Conservation (phyloP, 768 basidiomycete species). For the Kwoniella sp. region DNA sequence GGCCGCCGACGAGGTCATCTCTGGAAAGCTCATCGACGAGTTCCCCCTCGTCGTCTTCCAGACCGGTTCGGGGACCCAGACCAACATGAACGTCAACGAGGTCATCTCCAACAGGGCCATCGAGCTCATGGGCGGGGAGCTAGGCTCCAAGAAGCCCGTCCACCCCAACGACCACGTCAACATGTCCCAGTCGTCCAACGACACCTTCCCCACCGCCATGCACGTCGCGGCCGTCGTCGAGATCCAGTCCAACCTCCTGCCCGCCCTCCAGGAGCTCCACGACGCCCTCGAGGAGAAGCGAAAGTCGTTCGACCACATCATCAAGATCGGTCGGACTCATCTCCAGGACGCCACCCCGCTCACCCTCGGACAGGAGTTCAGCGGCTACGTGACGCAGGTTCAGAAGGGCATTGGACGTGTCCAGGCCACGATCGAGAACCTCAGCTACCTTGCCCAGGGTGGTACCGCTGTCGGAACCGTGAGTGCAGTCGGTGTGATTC, state of each 20-base stretch:
- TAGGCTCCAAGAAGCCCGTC: conserved; percentile 93
- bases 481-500: conserved; percentile 43
- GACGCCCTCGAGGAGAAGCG: conserved; percentile 79
- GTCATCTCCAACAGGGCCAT: conserved; percentile 98
- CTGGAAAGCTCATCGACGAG: conserved; percentile 86
- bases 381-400: conserved; percentile 93
- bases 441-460: conserved; percentile 89
- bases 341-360: conserved; percentile 94
- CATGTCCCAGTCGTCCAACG: conserved; percentile 97
- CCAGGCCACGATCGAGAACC: conserved; percentile 71
- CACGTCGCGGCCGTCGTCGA: conserved; percentile 94
- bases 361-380: conserved; percentile 97
- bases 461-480: conserved; percentile 98
- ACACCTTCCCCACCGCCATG: conserved; percentile 99
- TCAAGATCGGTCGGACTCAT: conserved; percentile 98
- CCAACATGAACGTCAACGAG: conserved; percentile 99
- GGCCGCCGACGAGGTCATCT: conserved; percentile 96
- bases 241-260: conserved; percentile 70
- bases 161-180: conserved; percentile 99
- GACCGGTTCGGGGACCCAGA: conserved; percentile 97
- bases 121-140: conserved; percentile 87
- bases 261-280: conserved; percentile 76
- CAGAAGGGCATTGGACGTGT: conserved; percentile 83
- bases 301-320: conserved; percentile 78
- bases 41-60: conserved; percentile 99